These are phyloP conservation scores for Fusarium humuli DNA, from an alignment of 2,329 filamentous ascomycete genomes.

Conservation along the genomic window DNA sequence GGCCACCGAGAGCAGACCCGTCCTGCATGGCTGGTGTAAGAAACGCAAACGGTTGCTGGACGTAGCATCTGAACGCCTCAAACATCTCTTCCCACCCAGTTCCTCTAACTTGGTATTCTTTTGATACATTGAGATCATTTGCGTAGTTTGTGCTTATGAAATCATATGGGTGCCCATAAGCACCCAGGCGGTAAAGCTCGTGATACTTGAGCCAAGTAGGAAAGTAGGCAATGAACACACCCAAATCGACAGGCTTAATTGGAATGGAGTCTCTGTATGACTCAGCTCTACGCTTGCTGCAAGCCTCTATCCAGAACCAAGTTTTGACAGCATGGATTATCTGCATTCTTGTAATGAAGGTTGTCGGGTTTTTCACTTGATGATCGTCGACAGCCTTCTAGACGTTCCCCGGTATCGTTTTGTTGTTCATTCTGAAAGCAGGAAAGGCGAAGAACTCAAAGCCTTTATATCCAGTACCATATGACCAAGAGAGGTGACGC, in stretches of 20 bases:
- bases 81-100: neutral
- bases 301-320: constrained; percentile 2
- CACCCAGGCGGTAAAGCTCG: neutral
- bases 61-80: no score
- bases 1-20: neutral
- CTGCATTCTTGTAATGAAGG: neutral
- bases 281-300: neutral
- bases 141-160: neutral
- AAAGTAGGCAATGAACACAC: constrained; percentile 8
- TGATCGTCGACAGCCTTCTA: neutral
- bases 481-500: no score
- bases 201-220: constrained; percentile 7
- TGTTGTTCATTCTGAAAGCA: neutral
- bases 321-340: neutral
- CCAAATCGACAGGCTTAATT: neutral
- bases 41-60: no score
- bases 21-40: constrained; percentile 11
- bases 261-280: accelerated
- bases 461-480: no score
- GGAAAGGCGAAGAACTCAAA: neutral
- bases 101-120: neutral
- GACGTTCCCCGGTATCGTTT: neutral
- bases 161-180: neutral
- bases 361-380: neutral
- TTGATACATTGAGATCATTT: neutral